phyloP scores from a whole-genome alignment of 2,329 filamentous ascomycete species.

The Hypocrella siamensis region DNA sequence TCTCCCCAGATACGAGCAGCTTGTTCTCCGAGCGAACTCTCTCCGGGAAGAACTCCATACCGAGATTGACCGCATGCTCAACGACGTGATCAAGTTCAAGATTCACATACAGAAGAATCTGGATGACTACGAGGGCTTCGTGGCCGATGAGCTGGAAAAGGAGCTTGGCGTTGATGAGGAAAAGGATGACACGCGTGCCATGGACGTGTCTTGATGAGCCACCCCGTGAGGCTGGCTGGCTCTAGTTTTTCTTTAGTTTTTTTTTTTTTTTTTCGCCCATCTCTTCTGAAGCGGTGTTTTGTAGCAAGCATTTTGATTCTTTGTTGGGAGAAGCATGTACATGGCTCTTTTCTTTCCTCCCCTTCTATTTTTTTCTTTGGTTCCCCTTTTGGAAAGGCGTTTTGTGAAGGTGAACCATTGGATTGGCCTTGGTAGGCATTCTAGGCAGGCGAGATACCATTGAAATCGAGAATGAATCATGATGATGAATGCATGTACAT shows the following conservation, averaged over 20 bases:
- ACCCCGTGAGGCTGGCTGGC: too few species aligned
- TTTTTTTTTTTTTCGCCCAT: neutral
- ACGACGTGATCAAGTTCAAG: conserved; percentile 97
- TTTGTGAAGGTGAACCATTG: too few species aligned
- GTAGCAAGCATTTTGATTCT: neutral
- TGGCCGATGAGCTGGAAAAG: conserved; percentile 82
- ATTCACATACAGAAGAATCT: conserved; percentile 86
- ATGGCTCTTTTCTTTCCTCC: too few species aligned
- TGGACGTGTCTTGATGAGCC: conserved; percentile 18
- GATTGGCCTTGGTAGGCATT: too few species aligned
- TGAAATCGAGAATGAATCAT: too few species aligned
- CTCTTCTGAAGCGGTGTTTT: neutral
- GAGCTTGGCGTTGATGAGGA: conserved; percentile 53
- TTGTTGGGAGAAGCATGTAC: neutral
- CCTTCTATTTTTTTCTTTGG: neutral
- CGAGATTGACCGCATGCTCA: conserved; percentile 87
- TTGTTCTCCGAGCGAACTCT: conserved; percentile 68
- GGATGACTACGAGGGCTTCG: conserved; percentile 88
- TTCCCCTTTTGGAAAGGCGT: neutral
- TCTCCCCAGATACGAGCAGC: conserved; percentile 61
- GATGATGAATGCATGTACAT: too few species aligned
- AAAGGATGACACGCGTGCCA: conserved; percentile 34
- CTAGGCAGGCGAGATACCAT: too few species aligned
- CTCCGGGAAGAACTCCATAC: conserved; percentile 96
- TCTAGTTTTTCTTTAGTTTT: too few species aligned